Conservation (phyloP, 306 rosid genomes). For the Ammopiptanthus mongolicus region DNA sequence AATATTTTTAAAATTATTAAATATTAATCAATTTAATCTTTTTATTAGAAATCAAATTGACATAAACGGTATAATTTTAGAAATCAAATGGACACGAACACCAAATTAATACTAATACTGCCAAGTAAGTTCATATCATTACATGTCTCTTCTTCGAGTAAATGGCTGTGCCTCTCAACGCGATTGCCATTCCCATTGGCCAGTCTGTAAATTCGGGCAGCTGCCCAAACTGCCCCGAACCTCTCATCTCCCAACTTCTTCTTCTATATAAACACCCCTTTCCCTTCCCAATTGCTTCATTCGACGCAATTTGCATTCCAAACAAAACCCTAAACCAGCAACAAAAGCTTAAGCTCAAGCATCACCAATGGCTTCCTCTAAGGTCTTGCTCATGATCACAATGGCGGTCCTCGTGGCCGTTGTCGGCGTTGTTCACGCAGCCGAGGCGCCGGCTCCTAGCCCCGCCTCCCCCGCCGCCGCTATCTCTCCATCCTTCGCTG, state of each 20-base stretch:
- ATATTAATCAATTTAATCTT: too few species aligned
- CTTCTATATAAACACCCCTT: slow-evolving; percentile 30
- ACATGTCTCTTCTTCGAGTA: too few species aligned
- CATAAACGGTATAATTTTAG: too few species aligned
- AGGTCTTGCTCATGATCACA: slow-evolving; percentile 28
- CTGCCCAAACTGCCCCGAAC: slow-evolving; percentile 48
- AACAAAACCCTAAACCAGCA: slow-evolving; percentile 23
- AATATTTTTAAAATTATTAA: too few species aligned
- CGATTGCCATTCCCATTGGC: slow-evolving; percentile 3
- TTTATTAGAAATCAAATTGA: too few species aligned
- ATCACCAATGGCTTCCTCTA: slow-evolving; percentile 51
- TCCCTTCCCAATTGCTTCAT: accelerated
- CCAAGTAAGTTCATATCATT: too few species aligned
- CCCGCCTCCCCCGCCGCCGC: slow-evolving; percentile 53
- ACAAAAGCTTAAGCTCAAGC: neutral
- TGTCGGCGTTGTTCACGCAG: slow-evolving; percentile 33
- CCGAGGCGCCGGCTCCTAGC: slow-evolving; percentile 69
- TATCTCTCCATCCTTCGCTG: slow-evolving; percentile 47
- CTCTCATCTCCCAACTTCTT: neutral
- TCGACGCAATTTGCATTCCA: neutral
- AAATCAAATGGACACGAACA: too few species aligned
- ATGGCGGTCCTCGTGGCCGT: slow-evolving; percentile 35
- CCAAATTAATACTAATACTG: too few species aligned
- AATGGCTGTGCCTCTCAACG: neutral
- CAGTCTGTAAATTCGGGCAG: slow-evolving; percentile 50